Evolutionary conservation across 345 rosid species (phyloP), one percentile per base, ranked within the genome.

Genomic region (Citrus cavaleriei): DNA sequence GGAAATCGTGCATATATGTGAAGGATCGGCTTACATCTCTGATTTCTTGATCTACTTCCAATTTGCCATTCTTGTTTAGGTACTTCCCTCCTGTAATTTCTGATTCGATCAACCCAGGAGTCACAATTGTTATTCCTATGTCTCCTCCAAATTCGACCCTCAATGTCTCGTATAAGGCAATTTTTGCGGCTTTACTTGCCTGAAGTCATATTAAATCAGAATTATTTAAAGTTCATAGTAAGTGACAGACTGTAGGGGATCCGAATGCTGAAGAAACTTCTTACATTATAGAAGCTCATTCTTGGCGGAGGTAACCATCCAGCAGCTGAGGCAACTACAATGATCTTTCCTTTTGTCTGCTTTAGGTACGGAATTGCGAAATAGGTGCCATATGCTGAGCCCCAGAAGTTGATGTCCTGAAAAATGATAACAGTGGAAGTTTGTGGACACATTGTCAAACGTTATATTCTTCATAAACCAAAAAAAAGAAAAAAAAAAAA

Each of bases 101-200:
- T 12, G 90, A 80, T 21, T 83, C 70, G 1, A 81, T 68, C 3
- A 87, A 55, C 4, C 93, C 87, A 0, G 90, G 90, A 64, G 81
- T 84, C 61, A 87, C 89, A n/a, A 88, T 87, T 4, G 91, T 91
- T 38, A 91, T 70, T 16, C 92, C 88, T 6, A 87, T 75, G 19
- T 78, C 71, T 10, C 75, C 68, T 28, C 87, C 87, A 8, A 87
- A 74, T 81, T 88, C 90, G 10, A 71, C 38, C 76, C 86, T 84
- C 78, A 86, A 68, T 13, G 87, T 85, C 83, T 85, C 90, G 54
- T 79, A 87, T 10, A 87, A 81, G 72, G 85, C 83, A 25, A 85
- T 84, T 14, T 84, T 66, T 9, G 93, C 91, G 10, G 91, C 92
- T 84, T 91, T 85, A 77, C 91, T 89, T 34, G 92, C 92, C 89